Percentiles rank a stretch among this genome's conserved stretches.
phyloP scores from a whole-genome alignment of 305 asterid species.

The Fraxinus xanthoxyloides region DNA sequence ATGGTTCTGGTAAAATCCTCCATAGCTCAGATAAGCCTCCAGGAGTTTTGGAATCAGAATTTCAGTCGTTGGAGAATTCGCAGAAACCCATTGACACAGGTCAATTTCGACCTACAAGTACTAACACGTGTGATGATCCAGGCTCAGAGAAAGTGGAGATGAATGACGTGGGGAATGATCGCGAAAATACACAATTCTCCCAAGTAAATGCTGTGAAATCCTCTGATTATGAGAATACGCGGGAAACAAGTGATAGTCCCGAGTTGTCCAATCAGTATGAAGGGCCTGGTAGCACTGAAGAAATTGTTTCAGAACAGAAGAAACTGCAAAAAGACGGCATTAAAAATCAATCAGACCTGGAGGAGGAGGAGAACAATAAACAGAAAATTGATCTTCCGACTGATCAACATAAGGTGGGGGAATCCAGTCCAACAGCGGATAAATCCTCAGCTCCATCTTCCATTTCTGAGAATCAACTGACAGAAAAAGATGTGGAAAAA shows the following conservation, averaged over 20 bases:
- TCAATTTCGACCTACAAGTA: slow-evolving; percentile 28
- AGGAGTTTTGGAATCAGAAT: slow-evolving; percentile 41
- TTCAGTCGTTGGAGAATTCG: slow-evolving; percentile 39
- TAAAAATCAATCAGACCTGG: slow-evolving; percentile 36
- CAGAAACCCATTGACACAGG: slow-evolving; percentile 35
- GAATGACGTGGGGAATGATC: slow-evolving; percentile 26
- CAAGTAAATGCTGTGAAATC: slow-evolving; percentile 28
- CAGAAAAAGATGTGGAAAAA: slow-evolving; percentile 44
- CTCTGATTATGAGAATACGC: slow-evolving; percentile 39
- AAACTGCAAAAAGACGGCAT: slow-evolving; percentile 36
- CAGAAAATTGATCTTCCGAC: slow-evolving; percentile 33
- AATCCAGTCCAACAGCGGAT: slow-evolving; percentile 39
- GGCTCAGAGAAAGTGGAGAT: slow-evolving; percentile 33
- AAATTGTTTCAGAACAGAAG: slow-evolving; percentile 30
- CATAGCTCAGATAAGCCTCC: slow-evolving; percentile 39
- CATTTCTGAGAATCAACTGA: slow-evolving; percentile 40
- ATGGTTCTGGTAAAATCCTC: slow-evolving; percentile 32
- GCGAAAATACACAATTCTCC: slow-evolving; percentile 35
- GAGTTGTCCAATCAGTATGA: slow-evolving; percentile 37
- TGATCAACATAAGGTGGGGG: slow-evolving; percentile 37
- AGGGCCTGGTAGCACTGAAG: slow-evolving; percentile 41
- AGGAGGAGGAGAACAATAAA: slow-evolving; percentile 29
- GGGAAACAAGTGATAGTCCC: slow-evolving; percentile 40
- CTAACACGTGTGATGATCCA: slow-evolving; percentile 29
- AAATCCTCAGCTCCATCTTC: slow-evolving; percentile 38